Conservation (phyloP, 2,329 filamentous ascomycete genomes). For the Fulvia fulva region DNA sequence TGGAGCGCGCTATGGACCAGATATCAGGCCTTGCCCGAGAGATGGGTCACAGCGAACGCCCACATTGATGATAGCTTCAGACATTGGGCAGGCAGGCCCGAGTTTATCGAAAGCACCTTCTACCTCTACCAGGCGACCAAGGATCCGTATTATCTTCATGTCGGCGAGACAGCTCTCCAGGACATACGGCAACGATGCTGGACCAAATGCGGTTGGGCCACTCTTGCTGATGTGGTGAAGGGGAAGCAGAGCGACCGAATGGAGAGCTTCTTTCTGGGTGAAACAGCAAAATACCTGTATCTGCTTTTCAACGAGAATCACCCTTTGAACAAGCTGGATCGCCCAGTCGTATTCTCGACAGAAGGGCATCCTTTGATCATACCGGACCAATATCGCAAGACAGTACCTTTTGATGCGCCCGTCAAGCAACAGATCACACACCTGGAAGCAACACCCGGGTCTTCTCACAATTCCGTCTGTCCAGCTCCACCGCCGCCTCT, state of each 20-base stretch:
- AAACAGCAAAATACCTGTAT: slow-evolving; percentile 94
- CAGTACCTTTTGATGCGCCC: background rate
- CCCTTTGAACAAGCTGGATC: slow-evolving; percentile 81
- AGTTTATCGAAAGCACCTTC: slow-evolving; percentile 96
- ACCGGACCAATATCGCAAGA: slow-evolving; percentile 13
- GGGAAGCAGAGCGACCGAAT: slow-evolving; percentile 90
- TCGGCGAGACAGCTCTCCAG: slow-evolving; percentile 88
- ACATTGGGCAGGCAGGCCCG: slow-evolving; percentile 93
- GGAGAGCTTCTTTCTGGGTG: slow-evolving; percentile 98
- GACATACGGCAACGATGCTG: slow-evolving; percentile 87
- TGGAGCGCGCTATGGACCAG: slow-evolving; percentile 93
- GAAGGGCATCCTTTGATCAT: slow-evolving; percentile 92
- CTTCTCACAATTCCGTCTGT: slow-evolving; percentile 53
- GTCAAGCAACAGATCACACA: slow-evolving; percentile 3
- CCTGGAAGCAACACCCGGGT: slow-evolving; percentile 14
- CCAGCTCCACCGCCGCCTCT: slow-evolving; percentile 57
- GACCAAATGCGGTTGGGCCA: slow-evolving; percentile 90
- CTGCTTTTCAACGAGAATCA: slow-evolving; percentile 82
- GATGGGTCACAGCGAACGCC: slow-evolving; percentile 68
- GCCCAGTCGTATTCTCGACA: slow-evolving; percentile 88
- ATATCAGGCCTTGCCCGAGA: slow-evolving; percentile 88
- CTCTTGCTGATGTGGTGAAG: slow-evolving; percentile 56
- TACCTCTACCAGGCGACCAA: slow-evolving; percentile 90
- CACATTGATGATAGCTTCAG: slow-evolving; percentile 79
- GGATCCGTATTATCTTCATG: slow-evolving; percentile 93